Base-by-base conservation (phyloP, 441 rosid species). In the Pelargonium australe region DNA sequence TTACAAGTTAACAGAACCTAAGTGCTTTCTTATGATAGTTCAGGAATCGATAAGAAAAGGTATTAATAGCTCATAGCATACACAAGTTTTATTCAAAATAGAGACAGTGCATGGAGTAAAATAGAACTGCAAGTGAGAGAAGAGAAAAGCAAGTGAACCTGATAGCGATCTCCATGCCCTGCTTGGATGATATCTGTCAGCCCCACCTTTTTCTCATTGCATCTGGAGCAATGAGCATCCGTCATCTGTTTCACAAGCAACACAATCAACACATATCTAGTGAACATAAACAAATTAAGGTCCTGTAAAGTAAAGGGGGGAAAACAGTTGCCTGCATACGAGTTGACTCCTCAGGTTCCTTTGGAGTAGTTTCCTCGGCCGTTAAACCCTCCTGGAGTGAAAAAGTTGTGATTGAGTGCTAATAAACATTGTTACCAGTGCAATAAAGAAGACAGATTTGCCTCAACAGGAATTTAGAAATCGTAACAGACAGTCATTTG, bases 111-210 rank as follows among this genome's bases (percentile, higher is more conserved):
- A 16, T 14, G 23, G 19, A 55, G 61, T 55, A 55, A 1, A 55
- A 55, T 55, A 17, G 10, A 55, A 6, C 10, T 55, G 61, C 6
- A 55, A 12, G 23, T 16, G 25, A 55, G 17, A 55, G 23, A 17
- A 9, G 11, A 55, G 10, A 55, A 55, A 55, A 55, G 19, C 25
- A 16, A 0, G 61, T 55, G 64, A 69, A 94, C 99, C 97, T 95
- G 93, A 73, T 95, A 95, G 72, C 98, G 92, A 76, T 85, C 97
- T 62, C 95, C 96, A 70, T 86, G 96, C 65, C 99, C 98, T 65
- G 97, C 97, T 82, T 92, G 99, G 78, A 95, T 95, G 68, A 95
- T 89, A 75, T 95, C 99, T 78, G 89, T 82, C 68, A 92, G 72
- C 11, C 97, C 95, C 0, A 92, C 99, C 76, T 85, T 84, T 13